These are phyloP conservation scores for Suhomyces kilbournensis DNA, from an alignment of 805 yeast species.

Conservation along the genomic window DNA sequence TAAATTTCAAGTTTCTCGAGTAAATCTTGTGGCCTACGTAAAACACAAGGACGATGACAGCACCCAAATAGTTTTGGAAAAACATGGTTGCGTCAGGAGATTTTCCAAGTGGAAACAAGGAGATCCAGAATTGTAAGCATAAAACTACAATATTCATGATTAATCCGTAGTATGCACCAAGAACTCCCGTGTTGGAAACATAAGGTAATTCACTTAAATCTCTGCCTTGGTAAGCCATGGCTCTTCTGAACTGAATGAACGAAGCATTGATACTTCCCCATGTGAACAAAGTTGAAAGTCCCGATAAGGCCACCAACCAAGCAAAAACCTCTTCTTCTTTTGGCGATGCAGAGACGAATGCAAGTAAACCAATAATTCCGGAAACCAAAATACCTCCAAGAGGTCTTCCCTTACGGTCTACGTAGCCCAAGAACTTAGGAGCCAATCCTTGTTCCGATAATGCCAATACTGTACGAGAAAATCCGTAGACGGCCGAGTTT, in stretches of 20 bases:
- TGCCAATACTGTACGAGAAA: constrained; percentile 39
- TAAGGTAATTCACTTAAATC: constrained; percentile 51
- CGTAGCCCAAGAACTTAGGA: constrained; percentile 31
- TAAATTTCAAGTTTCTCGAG: constrained; percentile 7
- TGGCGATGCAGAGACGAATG: constrained; percentile 42
- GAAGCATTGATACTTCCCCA: constrained; percentile 27
- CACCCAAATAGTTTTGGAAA: constrained; percentile 15
- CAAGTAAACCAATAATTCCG: constrained; percentile 35
- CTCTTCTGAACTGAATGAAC: constrained; percentile 24
- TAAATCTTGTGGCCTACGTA: constrained; percentile 14
- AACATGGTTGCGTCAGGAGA: constrained; percentile 11
- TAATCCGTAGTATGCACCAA: constrained; percentile 27
- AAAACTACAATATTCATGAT: constrained; percentile 26
- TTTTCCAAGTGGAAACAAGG: constrained; percentile 30
- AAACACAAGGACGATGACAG: constrained; percentile 11
- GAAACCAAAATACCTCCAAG: constrained; percentile 33
- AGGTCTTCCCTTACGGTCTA: constrained; percentile 41
- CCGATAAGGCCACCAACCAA: constrained; percentile 28
- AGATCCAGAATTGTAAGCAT: constrained; percentile 33
- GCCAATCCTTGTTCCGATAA: constrained; percentile 42
- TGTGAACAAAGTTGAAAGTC: constrained; percentile 26
- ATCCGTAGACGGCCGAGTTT: constrained; percentile 43
- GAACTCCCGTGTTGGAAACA: constrained; percentile 46
- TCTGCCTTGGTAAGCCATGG: constrained; percentile 30
- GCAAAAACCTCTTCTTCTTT: constrained; percentile 33